Evolutionary conservation across 441 rosid species (phyloP).

Genomic region (Kokia cookei): DNA sequence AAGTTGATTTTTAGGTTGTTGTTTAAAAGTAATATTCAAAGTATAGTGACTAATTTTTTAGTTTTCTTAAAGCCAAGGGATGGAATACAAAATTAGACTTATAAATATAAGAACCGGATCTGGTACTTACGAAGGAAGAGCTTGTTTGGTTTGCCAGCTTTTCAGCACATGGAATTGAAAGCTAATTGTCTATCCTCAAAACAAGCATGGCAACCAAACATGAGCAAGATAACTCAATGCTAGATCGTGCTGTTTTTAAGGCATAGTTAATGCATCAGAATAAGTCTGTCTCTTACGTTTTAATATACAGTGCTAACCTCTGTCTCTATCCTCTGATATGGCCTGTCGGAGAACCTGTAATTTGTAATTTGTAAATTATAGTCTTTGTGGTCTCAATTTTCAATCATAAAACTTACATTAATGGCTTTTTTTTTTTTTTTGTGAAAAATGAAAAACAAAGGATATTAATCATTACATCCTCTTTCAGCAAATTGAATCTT

Average conservation of each 20-base stretch:
- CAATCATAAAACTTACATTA: neutral
- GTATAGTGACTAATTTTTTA: too few species aligned
- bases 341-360: too few species aligned
- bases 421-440: neutral
- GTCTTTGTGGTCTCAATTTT: neutral
- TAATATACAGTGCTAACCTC: too few species aligned
- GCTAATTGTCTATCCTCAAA: neutral
- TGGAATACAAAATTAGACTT: too few species aligned
- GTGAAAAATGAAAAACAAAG: neutral
- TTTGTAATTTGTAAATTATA: too few species aligned
- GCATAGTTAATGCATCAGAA: neutral
- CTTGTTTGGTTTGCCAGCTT: neutral
- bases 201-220: neutral
- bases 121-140: neutral
- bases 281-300: neutral
- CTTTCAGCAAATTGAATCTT: neutral
- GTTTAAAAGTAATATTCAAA: too few species aligned
- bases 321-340: too few species aligned
- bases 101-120: neutral
- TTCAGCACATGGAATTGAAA: neutral
- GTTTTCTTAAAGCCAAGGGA: too few species aligned
- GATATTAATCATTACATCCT: neutral
- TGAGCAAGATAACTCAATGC: neutral
- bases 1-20: too few species aligned
- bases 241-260: neutral